Percentiles rank a stretch among this genome's conserved stretches.
These are phyloP conservation scores for Naganishia cerealis DNA, from an alignment of 1,284 basidiomycete species.

Conservation along the genomic window DNA sequence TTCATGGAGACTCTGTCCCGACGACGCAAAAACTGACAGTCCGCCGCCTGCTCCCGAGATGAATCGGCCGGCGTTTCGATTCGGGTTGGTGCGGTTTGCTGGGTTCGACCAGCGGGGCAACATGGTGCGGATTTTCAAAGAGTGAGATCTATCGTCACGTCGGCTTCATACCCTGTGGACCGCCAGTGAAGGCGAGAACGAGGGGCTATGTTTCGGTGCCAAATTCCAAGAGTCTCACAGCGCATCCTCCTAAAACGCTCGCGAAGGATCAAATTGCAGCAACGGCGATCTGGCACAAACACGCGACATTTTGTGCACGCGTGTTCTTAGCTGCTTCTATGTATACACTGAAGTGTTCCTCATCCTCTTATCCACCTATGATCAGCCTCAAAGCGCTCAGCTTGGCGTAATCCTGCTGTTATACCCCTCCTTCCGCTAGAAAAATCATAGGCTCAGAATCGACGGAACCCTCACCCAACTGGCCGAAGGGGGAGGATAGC, in stretches of 20 bases:
- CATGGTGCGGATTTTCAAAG: background rate
- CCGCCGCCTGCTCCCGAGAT: slow-evolving; percentile 5
- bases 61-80: slow-evolving; percentile 24
- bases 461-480: no score
- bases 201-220: background rate
- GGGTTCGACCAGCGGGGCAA: slow-evolving; percentile 20
- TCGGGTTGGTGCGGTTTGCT: slow-evolving; percentile 17
- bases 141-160: background rate
- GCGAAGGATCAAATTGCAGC: background rate
- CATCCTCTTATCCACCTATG: no score
- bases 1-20: slow-evolving; percentile 29
- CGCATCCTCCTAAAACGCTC: no score
- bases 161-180: background rate
- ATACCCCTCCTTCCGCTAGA: no score
- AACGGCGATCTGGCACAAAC: background rate
- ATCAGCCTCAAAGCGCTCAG: no score
- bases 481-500: no score
- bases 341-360: no score
- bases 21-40: slow-evolving; percentile 13
- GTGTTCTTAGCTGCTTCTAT: background rate
- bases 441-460: no score
- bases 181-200: background rate
- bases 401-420: no score
- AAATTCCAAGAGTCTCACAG: no score
- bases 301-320: no score